Evolutionary conservation across 805 yeast genomes (phyloP).

Genomic region (Saccharomycopsis fodiens): DNA sequence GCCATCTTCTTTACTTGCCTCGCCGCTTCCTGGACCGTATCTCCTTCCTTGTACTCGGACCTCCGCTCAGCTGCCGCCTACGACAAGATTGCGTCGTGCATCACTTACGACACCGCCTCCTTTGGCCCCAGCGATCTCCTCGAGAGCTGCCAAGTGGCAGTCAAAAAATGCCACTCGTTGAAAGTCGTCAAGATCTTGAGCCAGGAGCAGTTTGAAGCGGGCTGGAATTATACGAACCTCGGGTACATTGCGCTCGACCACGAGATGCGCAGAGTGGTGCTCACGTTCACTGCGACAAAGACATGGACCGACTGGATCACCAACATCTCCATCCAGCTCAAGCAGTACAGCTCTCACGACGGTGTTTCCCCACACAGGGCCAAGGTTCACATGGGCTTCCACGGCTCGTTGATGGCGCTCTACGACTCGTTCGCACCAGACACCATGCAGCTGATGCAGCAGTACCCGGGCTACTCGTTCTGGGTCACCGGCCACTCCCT

Average conservation of each 20-base stretch:
- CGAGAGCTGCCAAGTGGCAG: neutral
- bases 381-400: slow-evolving; percentile 59
- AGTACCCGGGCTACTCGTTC: slow-evolving; percentile 41
- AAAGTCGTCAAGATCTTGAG: slow-evolving; percentile 9
- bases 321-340: slow-evolving; percentile 44
- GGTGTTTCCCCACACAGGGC: slow-evolving; percentile 39
- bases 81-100: slow-evolving; percentile 11
- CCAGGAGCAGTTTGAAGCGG: neutral
- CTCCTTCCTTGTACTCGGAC: slow-evolving; percentile 4
- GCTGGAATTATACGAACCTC: slow-evolving; percentile 9
- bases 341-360: slow-evolving; percentile 27
- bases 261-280: slow-evolving; percentile 32
- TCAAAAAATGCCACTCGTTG: slow-evolving; percentile 4
- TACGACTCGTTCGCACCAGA: slow-evolving; percentile 30
- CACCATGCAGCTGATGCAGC: slow-evolving; percentile 29
- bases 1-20: neutral
- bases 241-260: slow-evolving; percentile 50
- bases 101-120: neutral
- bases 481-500: slow-evolving; percentile 66
- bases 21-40: neutral
- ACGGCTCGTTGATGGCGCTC: slow-evolving; percentile 37
- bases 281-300: slow-evolving; percentile 59
- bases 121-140: neutral
- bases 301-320: slow-evolving; percentile 56
- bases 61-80: slow-evolving; percentile 9